Percentiles rank a stretch among this genome's conserved stretches.
Conservation (phyloP, 2,329 filamentous ascomycete species). For the Fusarium bactridioides region DNA sequence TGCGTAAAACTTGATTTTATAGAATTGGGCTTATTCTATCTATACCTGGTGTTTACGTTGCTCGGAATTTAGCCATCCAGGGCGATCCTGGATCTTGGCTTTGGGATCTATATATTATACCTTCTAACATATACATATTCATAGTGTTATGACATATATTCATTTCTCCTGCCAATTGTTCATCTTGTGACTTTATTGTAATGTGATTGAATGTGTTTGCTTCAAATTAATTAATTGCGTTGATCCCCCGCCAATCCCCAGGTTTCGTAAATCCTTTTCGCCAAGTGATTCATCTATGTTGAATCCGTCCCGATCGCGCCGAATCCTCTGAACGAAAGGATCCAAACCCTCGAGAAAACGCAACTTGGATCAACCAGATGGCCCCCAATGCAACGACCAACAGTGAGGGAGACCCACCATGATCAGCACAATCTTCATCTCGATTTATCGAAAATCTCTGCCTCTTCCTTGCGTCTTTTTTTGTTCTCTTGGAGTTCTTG, state of each 20-base stretch:
- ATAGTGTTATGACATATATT: constrained; percentile 39
- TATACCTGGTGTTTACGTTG: constrained; percentile 40
- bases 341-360: not conserved
- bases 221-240: not conserved
- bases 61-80: constrained; percentile 25
- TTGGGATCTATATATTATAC: constrained; percentile 31
- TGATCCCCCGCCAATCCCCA: not conserved
- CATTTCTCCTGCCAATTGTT: constrained; percentile 8
- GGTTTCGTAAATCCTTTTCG: not conserved
- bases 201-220: not conserved
- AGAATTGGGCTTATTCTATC: constrained; percentile 34
- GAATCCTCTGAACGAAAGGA: not conserved
- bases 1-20: constrained; percentile 25
- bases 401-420: not conserved
- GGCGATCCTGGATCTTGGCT: constrained; percentile 26
- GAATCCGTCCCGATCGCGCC: not conserved
- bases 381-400: not conserved
- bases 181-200: not conserved
- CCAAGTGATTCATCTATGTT: not conserved
- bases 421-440: not conserved
- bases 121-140: constrained; percentile 31
- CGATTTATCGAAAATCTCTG: constrained; percentile 12
- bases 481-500: not conserved
- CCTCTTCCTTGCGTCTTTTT: constrained; percentile 20
- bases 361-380: not conserved